Base-by-base conservation (phyloP, 352 stramenopile species). In the Discostella stelligera region DNA sequence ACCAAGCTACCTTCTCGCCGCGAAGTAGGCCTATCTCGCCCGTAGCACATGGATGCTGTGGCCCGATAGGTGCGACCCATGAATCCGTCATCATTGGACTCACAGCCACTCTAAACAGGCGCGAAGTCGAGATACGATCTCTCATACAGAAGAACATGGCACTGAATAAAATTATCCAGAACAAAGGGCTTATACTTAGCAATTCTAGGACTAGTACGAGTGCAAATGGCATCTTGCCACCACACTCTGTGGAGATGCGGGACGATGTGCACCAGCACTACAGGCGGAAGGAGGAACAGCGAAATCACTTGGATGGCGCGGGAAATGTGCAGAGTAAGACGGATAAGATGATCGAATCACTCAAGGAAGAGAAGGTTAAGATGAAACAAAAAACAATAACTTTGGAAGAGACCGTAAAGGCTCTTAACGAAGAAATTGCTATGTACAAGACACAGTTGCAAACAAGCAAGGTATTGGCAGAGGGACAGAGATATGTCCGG, bases 41-140 rank as follows among this genome's bases (percentile, higher is more conserved):
- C 20, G 13, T 54, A 21, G 16, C 3, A 54, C 4, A 25, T 20
- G 16, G 16, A 21, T 54, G 53, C 10, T 30, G 50, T 23, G 6
- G 23, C 8, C 10, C 53, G 5, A 54, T 59, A 16, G 63, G 20
- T 18, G 56, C 20, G 14, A 49, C 55, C 21, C 68, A 77, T 55
- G 37, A 77, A 48, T 52, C 27, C 39, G 65, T 66, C 44, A 66
- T 74, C 18, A 11, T 65, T 10, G 72, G 74, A n/a, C 58, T 80
- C 11, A 74, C 64, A 8, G 20, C n/a, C 49, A 58, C 48, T 7
- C 65, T 80, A 2, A 27, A 10, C 46, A 46, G 65, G 16, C 63
- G 37, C 1, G 64, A 80, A 25, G 48, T 58, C 5, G 55, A 74
- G n/a, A 55, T 80, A 56, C 18, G 54, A 66, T 14, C 30, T 9